Base-by-base conservation (phyloP, 345 rosid genomes). In the Eucalyptus pauciflora region DNA sequence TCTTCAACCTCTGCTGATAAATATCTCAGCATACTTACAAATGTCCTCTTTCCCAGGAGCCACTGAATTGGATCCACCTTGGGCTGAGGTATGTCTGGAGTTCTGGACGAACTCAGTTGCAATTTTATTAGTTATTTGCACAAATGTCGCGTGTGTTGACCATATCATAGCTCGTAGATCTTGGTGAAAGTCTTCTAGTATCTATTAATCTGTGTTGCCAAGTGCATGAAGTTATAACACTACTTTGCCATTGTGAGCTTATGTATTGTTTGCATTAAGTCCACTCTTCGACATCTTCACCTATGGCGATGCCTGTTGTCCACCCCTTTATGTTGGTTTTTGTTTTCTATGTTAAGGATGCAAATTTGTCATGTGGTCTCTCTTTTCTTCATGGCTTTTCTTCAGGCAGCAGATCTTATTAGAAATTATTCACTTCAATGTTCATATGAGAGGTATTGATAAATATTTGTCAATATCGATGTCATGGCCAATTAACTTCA, bases 11-110 rank as follows among this genome's bases (percentile, higher is more conserved):
- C 58, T 62, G 20, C 60, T 51, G 50, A 46, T 76, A 48, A 85
- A 86, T 86, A 9, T 48, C 64, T 41, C 86, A 31, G 87, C 89
- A 51, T 67, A 87, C 58, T 89, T 81, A 88, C 64, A 50, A 54
- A 81, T 58, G 86, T 62, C 50, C 88, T 88, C 88, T 88, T 86
- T 85, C 90, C 93, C 94, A 96, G 99, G 99, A 86, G 96, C 99
- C 67, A 93, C 96, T 71, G 96, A 94, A 87, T 89, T 96, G 92
- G 92, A 94, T 90, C 95, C 98, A 49, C 92, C 95, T 7, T 97
- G 99, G 99, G 92, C 97, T 86, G 99, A 96, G 98, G 99, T 95
- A 93, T 71, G 67, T 14, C 22, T 41, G 83, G 83, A 71, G 48
- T 50, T 50, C 43, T 90, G 41, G 88, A 54, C 48, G 15, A 87